Evolutionary conservation across 225 moss, liverwort and hornwort genomes (phyloP), one percentile per base, ranked within the genome.

Genomic region (Rhytidiadelphus loreus): DNA sequence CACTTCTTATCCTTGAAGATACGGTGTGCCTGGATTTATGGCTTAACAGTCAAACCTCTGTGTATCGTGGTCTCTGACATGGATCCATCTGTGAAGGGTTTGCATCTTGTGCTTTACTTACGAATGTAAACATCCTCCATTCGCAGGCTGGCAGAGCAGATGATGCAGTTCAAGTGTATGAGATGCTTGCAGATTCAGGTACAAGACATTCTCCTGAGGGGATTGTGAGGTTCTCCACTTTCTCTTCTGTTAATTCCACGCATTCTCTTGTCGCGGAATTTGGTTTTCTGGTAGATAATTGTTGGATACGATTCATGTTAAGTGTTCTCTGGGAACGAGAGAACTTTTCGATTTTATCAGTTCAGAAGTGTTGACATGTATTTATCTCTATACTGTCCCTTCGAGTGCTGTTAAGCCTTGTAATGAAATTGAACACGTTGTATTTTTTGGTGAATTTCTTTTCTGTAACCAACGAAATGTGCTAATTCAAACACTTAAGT

Each of bases 151-250:
- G 95, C 83, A 95, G 89, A 88, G 89, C 91, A 88, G 87, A 76
- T 75, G 92, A 92, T 85, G 96, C 97, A 75, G 86, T 96, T 88
- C 89, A 92, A 89, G 93, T 96, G 77, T 99, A 99, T 73, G 95
- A 94, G 85, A 89, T 88, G 58, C 96, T 99, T 86, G 93, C 88
- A 79, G 90, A 89, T 57, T 92, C 93, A 88, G 95, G 95, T 95
- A 91, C 80, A 59, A 71, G 50, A 69, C 37, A 50, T 57, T 86
- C 85, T 86, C 46, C 26, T 62, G 32, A 53, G 80, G 60, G 48
- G 33, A 79, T 83, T 43, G 63, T 83, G 78, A 46, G 56, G 56
- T 61, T 78, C 77, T 61, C 58, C 55, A 76, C 57, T 43, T 39
- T 53, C 61, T 86, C 64, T 73, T 43, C 66, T 86, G 43, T 80